These are phyloP conservation scores for Graphilbum ipis-grandicollis DNA, from an alignment of 2,329 filamentous ascomycete species.

Conservation along the genomic window DNA sequence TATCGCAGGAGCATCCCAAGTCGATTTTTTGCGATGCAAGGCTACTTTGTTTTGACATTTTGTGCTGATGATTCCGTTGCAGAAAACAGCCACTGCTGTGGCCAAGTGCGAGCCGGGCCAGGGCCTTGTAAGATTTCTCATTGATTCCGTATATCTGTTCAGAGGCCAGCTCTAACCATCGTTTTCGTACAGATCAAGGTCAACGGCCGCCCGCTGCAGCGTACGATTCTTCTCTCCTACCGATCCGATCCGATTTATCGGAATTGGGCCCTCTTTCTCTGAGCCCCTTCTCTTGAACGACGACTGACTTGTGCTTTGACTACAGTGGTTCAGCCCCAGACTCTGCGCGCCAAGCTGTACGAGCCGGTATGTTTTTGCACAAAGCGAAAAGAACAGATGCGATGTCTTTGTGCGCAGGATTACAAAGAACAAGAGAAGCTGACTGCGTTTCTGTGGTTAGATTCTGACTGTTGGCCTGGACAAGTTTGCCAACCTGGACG, in stretches of 20 bases:
- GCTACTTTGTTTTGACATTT: background rate
- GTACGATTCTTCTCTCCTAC: slow-evolving; percentile 4
- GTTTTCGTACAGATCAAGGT: slow-evolving; percentile 49
- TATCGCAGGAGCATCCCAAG: too few species aligned
- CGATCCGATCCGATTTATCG: background rate
- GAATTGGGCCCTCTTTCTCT: background rate
- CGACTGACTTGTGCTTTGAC: slow-evolving; percentile 1
- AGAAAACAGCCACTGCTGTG: slow-evolving; percentile 73
- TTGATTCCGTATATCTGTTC: background rate
- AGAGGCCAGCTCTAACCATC: background rate
- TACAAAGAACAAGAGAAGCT: too few species aligned
- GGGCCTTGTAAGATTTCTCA: slow-evolving; percentile 40
- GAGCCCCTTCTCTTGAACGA: background rate
- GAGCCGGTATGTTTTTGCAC: slow-evolving; percentile 42
- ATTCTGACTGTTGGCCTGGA: slow-evolving; percentile 90
- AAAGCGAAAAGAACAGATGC: too few species aligned
- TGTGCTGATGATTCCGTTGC: background rate
- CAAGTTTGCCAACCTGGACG: slow-evolving; percentile 55
- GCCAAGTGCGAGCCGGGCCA: slow-evolving; percentile 59
- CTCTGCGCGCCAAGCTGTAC: slow-evolving; percentile 52
- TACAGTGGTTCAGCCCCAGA: slow-evolving; percentile 10
- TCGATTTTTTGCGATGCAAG: background rate
- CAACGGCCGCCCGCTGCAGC: slow-evolving; percentile 76
- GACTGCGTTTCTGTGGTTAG: slow-evolving; percentile 1
- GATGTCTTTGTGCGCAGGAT: too few species aligned